Base-by-base conservation (phyloP, 441 rosid species). In the Populus trichocarpa region DNA sequence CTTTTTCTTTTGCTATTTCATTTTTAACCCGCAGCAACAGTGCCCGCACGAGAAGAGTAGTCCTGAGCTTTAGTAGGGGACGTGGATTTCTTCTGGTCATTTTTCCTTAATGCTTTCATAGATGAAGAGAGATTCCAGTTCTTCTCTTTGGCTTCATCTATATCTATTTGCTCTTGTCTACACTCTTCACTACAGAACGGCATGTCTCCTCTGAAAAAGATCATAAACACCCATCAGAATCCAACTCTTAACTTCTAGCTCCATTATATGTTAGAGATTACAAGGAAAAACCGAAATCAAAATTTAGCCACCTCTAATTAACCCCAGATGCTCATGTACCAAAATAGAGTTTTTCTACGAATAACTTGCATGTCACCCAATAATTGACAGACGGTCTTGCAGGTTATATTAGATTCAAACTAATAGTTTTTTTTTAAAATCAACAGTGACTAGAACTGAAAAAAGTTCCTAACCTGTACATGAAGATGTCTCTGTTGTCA, bases 171-270 rank as follows among this genome's bases (percentile, higher is more conserved):
- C 78, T 95, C 95, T 87, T 89, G 86, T 50, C 99, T 89, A 83
- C 99, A 95, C 82, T 93, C 99, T 76, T 93, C 86, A 84, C 95
- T 95, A 75, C 99, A 95, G 71, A 93, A 95, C 69, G 98, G 94
- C 61, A 90, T 89, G 81, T 93, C 89, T 59, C 99, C 98, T 83
- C 97, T 90, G 91, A 30, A 30, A 30, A 30, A 30, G 32, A 30
- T 30, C 77, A 84, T 18, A 5, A 69, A 20, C 35, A 69, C 13
- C 59, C 35, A 42, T 36, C 72, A 40, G 66, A 71, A 18, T 5
- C 70, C 64, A 50, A 32, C 67, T 8, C 26, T n/a, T 8, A n/a
- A n/a, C 4, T n/a, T 59, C 0, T 59, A n/a, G 5, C 12, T 0
- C 65, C 65, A 59, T 4, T 0, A 30, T 30, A 30, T 30, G 32